phyloP scores from a whole-genome alignment of 495 filamentous ascomycete species.

The Aspergillus mulundensis region DNA sequence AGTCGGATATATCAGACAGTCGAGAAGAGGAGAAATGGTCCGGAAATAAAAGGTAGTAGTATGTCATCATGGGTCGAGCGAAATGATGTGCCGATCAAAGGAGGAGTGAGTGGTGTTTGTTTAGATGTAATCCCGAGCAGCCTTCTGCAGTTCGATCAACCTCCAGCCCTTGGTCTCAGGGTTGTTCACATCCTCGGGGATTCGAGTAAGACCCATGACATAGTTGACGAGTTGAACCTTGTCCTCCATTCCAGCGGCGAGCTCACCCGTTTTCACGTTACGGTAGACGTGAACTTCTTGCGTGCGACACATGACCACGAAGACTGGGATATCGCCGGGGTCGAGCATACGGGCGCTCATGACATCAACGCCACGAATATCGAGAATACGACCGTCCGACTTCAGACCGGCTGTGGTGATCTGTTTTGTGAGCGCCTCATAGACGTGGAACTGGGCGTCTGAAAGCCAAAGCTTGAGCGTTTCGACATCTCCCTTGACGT shows the following conservation, averaged over 20 bases:
- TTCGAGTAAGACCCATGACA: slow-evolving; percentile 89
- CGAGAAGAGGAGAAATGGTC: slow-evolving; percentile 21
- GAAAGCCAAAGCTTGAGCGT: slow-evolving; percentile 92
- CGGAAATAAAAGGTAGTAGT: slow-evolving; percentile 14
- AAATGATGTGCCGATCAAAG: slow-evolving; percentile 1
- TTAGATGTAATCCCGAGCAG: slow-evolving; percentile 90
- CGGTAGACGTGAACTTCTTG: slow-evolving; percentile 97
- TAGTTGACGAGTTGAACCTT: slow-evolving; percentile 97
- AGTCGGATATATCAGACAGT: slow-evolving; percentile 34
- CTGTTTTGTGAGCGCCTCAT: slow-evolving; percentile 88
- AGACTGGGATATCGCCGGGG: slow-evolving; percentile 95
- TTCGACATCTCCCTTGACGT: slow-evolving; percentile 92
- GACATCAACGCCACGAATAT: slow-evolving; percentile 92
- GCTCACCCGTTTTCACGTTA: slow-evolving; percentile 79
- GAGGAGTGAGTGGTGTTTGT: not conserved
- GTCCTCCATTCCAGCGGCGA: slow-evolving; percentile 98
- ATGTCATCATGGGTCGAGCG: slow-evolving; percentile 9
- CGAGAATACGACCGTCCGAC: slow-evolving; percentile 89
- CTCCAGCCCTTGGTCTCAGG: slow-evolving; percentile 95
- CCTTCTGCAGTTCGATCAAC: slow-evolving; percentile 98
- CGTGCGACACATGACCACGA: slow-evolving; percentile 93
- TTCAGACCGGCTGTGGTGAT: slow-evolving; percentile 89
- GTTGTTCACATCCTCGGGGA: slow-evolving; percentile 93
- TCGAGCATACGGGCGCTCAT: slow-evolving; percentile 84
- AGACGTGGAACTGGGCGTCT: slow-evolving; percentile 90